Percentiles rank a stretch among this genome's conserved stretches.
phyloP scores from a whole-genome alignment of 805 yeast species.

The Candida palmyrensis region DNA sequence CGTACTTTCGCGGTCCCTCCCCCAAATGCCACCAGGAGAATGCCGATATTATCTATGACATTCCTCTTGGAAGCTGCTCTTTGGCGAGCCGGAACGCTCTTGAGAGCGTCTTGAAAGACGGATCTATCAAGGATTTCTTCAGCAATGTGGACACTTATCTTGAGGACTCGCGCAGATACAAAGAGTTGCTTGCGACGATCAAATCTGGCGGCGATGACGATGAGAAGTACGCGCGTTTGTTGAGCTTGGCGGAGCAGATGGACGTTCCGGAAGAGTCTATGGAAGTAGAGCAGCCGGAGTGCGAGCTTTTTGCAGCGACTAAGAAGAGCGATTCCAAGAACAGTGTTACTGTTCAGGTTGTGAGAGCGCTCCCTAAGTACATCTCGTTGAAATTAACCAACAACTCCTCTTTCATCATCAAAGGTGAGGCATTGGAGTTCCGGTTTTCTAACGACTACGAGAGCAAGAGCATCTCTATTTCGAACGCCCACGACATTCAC shows the following conservation, averaged over 20 bases:
- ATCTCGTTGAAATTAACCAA: conserved; percentile 17
- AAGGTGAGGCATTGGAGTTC: conserved; percentile 25
- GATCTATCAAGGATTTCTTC: conserved; percentile 14
- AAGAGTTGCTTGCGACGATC: conserved; percentile 13
- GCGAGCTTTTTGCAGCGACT: too few relatives aligned
- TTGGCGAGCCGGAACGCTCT: conserved; percentile 11
- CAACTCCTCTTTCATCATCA: conserved; percentile 14
- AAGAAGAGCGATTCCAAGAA: neutral
- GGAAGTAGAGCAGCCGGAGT: neutral
- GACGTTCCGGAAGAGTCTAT: neutral
- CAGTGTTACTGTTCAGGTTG: neutral
- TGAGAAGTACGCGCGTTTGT: conserved; percentile 17
- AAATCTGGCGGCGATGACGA: conserved; percentile 14
- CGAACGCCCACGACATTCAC: conserved; percentile 14
- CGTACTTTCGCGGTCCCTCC: neutral
- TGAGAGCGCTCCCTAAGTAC: neutral
- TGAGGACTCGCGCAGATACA: conserved; percentile 19
- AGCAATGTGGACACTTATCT: conserved; percentile 12
- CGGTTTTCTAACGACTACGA: conserved; percentile 16
- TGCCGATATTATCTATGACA: conserved; percentile 17
- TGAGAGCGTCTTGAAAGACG: conserved; percentile 11
- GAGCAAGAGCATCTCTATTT: conserved; percentile 13
- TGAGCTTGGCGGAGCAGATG: conserved; percentile 13
- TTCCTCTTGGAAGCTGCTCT: conserved; percentile 19
- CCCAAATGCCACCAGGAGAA: conserved; percentile 1